These are phyloP conservation scores for Geotrichum bryndzae DNA, from an alignment of 1,139 yeast genomes.

Conservation along the genomic window DNA sequence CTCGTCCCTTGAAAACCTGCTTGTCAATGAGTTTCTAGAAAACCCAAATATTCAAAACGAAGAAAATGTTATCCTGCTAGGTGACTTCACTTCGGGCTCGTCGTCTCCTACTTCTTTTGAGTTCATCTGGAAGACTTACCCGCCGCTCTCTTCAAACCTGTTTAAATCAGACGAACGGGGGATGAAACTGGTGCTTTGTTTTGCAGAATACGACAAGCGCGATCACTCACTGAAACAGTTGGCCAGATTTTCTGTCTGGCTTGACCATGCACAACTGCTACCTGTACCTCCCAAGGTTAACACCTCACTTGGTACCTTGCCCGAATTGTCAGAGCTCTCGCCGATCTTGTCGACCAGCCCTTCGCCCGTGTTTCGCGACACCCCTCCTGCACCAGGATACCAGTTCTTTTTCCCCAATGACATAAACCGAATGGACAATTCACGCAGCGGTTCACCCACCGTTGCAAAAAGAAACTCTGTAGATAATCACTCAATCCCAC, in stretches of 20 bases:
- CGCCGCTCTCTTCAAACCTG: conserved; percentile 6
- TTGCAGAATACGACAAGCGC: conserved; percentile 39
- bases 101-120: conserved; percentile 20
- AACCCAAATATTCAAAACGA: conserved; percentile 40
- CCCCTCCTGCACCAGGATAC: background rate
- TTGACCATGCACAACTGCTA: conserved; percentile 16
- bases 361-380: conserved; percentile 11
- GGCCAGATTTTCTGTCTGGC: conserved; percentile 35
- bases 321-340: conserved; percentile 12
- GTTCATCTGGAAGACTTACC: conserved; percentile 29
- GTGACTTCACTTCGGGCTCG: conserved; percentile 28
- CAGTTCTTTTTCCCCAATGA: conserved; percentile 1
- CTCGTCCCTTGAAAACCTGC: conserved; percentile 32
- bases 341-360: conserved; percentile 10
- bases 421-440: conserved; percentile 1
- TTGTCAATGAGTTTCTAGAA: conserved; percentile 36
- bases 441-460: conserved; percentile 9
- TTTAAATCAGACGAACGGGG: conserved; percentile 22
- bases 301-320: conserved; percentile 7
- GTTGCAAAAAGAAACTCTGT: conserved; percentile 5
- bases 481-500: conserved; percentile 4
- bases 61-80: conserved; percentile 37
- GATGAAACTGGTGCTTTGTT: conserved; percentile 28
- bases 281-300: conserved; percentile 1
- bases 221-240: conserved; percentile 34